These are phyloP conservation scores for Chytridium lagenaria DNA, from an alignment of 371 early-diverging fungal genomes.

Conservation along the genomic window DNA sequence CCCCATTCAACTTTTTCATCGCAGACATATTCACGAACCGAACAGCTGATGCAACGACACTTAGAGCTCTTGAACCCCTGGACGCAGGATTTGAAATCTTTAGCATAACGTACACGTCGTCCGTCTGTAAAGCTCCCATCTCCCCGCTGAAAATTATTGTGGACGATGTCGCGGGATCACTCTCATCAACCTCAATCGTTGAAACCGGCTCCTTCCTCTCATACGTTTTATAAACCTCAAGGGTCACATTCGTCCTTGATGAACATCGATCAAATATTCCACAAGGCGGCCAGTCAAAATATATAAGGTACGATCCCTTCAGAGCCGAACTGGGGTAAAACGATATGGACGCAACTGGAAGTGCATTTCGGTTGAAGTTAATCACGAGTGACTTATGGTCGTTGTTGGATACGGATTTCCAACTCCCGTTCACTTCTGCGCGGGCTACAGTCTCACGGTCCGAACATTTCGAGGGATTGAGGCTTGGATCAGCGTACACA, in stretches of 20 bases:
- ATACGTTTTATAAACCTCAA: not conserved
- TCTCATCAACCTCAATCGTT: not conserved
- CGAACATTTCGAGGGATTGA: not conserved
- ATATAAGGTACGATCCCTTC: not conserved
- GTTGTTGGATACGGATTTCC: not conserved
- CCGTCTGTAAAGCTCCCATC: not conserved
- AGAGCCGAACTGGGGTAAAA: not conserved
- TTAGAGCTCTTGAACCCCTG: not conserved
- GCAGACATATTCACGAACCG: not conserved
- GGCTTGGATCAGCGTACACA: not conserved
- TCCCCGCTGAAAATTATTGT: not conserved
- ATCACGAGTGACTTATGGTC: not conserved
- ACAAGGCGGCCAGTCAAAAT: conserved; percentile 7
- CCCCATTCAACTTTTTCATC: not conserved
- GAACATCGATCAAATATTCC: conserved; percentile 12
- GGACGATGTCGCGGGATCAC: not conserved
- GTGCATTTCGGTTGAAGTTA: not conserved
- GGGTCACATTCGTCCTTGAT: not conserved
- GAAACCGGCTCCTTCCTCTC: not conserved
- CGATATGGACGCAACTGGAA: not conserved
- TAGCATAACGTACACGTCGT: not conserved
- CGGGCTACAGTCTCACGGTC: not conserved
- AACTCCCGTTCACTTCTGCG: not conserved
- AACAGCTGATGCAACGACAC: not conserved
- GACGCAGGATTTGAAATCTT: not conserved